Evolutionary conservation across 2,329 filamentous ascomycete genomes (phyloP), one percentile per base, ranked within the genome.

Genomic region (Akanthomyces dipterigenus): DNA sequence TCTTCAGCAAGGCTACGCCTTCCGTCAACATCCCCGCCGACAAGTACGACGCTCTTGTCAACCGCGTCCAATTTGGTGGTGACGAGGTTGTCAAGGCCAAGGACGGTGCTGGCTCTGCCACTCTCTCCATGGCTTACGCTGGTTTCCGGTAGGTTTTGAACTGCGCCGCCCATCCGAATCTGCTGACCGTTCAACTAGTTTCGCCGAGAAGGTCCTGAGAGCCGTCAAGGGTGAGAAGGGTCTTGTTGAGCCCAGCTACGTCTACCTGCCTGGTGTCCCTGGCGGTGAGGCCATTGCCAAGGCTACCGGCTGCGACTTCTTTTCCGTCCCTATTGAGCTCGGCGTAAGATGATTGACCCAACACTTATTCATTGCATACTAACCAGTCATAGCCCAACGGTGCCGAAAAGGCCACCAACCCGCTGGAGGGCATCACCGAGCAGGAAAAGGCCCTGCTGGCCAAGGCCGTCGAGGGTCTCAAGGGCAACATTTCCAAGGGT

Each of bases 11-110:
- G 81, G 86, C 91, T 68, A 86, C 88, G 72, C 92, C 93, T 62
- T 75, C 84, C 48, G 88, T 95, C 71, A 82, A 84, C 64, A 95
- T 98, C 66, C 91, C 93, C 51, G 83, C 84, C 64, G 92, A 97
- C 75, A 95, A 96, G 83, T 89, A 96, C 70, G 91, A 93, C 72
- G 89, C 86, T 67, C 83, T 99, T 55, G 87, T 96, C 72, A 90
- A 97, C 80, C 92, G 95, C 80, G 90, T 98, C 62, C 95, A 99
- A 78, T 98, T 97, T 70, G 95, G 95, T 75, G 95, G 95, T 82
- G 95, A 99, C 69, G 92, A 96, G 81, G 92, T 96, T 65, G 92
- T 96, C 76, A 88, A 93, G 83, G 92, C 92, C 74, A 96, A 96
- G 86, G 90, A 95, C 67, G 92, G 92, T 71, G 87, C 88, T 72